Base-by-base conservation (phyloP, 164 flowering plant genomes). In the Amborella trichopoda region DNA sequence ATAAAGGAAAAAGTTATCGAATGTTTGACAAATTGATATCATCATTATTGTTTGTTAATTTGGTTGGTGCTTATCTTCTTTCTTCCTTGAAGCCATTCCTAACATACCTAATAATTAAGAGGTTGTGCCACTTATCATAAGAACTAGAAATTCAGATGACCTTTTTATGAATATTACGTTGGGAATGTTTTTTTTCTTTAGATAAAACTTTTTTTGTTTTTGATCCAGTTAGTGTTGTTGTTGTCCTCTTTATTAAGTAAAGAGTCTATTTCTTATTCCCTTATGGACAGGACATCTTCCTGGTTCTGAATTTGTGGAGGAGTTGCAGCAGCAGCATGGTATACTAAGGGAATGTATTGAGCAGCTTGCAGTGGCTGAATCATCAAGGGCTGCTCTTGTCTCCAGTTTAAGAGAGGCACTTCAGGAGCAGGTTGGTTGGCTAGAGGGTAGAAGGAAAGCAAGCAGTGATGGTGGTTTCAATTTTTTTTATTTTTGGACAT, bases 321-420 rank as follows among this genome's bases (percentile, higher is more conserved):
- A 91, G 66, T 64, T 87, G 21, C 86, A 74, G 56, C 81, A 77
- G 50, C 93, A 80, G 50, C 72, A 77, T 66, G 62, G 68, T 40
- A 41, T 68, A 25, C 59, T 87, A 51, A 72, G 69, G 53, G 87
- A 75, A 28, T 77, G 88, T 55, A 70, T 84, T 54, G 81, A 74
- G 44, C 88, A 82, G 50, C 69, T 91, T 46, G 55, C 65, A 43
- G 54, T 63, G 25, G 58, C 72, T 49, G 94, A 84, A 63, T 70
- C 81, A 49, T 74, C 85, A 4, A 74, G 90, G 52, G 73, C 73
- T 55, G 74, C 45, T 45, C 94, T 91, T 50, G 73, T 87, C 18
- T 67, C 81, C 53, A 62, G 65, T 58, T 55, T 91, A 46, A 77
- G 78, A 52, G 88, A 78, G 51, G 91, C 94, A 65, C 69, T 87